phyloP scores from a whole-genome alignment of 768 basidiomycete species.

The Naganishia randhawae region DNA sequence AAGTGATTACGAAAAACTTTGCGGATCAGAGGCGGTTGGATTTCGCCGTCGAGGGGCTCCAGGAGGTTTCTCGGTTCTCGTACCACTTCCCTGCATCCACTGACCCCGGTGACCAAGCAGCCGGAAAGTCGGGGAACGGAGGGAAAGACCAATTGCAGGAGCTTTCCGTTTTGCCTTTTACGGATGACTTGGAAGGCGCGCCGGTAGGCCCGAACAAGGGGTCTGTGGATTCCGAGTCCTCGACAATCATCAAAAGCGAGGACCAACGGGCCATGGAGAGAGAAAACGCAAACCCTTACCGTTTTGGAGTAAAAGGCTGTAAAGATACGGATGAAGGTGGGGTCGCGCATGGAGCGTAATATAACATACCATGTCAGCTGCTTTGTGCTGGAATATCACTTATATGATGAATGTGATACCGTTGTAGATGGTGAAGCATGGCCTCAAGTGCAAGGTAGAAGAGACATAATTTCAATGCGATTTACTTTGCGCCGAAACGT shows the following conservation, averaged over 20 bases:
- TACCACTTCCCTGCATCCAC: conserved; percentile 14
- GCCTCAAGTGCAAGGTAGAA: too few species aligned
- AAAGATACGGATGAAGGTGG: not conserved
- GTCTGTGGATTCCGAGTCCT: not conserved
- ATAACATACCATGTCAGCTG: not conserved
- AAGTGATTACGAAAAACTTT: not conserved
- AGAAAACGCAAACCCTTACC: not conserved
- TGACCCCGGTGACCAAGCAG: not conserved
- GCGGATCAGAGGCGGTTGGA: not conserved
- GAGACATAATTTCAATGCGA: too few species aligned
- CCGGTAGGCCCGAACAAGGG: not conserved
- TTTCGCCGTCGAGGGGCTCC: conserved; percentile 15
- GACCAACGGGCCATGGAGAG: not conserved
- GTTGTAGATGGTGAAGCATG: too few species aligned
- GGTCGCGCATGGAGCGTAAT: too few species aligned
- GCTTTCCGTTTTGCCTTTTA: not conserved
- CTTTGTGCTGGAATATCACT: not conserved
- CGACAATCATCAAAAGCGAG: not conserved
- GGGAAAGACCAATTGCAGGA: not conserved
- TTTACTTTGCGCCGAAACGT: too few species aligned
- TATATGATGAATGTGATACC: too few species aligned
- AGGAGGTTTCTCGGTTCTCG: conserved; percentile 5
- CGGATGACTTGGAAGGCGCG: not conserved
- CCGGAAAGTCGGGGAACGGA: not conserved
- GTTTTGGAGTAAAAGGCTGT: not conserved